phyloP scores from a whole-genome alignment of 139 green algal species.

The Marvania coccoides region DNA sequence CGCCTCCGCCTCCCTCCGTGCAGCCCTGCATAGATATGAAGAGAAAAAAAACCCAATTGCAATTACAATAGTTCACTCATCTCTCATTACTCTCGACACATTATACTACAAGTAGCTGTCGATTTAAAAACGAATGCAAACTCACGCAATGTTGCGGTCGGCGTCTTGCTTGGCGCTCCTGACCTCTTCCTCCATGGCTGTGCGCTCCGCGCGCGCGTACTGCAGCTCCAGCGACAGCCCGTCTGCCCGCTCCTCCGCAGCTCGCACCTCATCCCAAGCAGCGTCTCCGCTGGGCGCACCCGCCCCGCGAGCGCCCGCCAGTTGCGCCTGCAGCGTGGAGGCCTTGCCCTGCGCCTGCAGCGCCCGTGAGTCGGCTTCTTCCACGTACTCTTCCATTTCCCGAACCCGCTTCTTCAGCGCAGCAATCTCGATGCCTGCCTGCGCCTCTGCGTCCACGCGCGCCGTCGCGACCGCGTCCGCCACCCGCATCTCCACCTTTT shows the following conservation, averaged over 20 bases:
- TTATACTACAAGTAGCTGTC: too few relatives aligned
- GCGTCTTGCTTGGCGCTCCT: neutral
- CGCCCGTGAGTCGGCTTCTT: constrained; percentile 8
- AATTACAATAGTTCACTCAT: too few relatives aligned
- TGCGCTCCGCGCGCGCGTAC: constrained; percentile 15
- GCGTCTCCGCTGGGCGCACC: neutral
- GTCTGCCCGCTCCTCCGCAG: constrained; percentile 15
- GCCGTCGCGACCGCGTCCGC: neutral
- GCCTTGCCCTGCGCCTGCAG: neutral
- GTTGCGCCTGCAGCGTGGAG: neutral
- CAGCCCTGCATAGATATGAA: too few relatives aligned
- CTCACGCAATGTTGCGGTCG: neutral
- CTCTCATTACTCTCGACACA: too few relatives aligned
- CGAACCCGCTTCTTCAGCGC: constrained; percentile 12
- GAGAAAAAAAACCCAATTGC: too few relatives aligned
- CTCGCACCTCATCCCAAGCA: constrained; percentile 1
- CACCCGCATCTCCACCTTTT: constrained; percentile 2
- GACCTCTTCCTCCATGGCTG: constrained; percentile 11
- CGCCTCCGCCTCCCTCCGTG: neutral
- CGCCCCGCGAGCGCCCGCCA: neutral
- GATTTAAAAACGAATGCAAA: too few relatives aligned
- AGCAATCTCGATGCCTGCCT: constrained; percentile 31
- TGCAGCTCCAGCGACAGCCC: constrained; percentile 25
- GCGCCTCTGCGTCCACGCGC: constrained; percentile 4
- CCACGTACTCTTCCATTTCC: constrained; percentile 26